phyloP scores from a whole-genome alignment of 225 moss, liverwort and hornwort species.

The Lunularia cruciata region DNA sequence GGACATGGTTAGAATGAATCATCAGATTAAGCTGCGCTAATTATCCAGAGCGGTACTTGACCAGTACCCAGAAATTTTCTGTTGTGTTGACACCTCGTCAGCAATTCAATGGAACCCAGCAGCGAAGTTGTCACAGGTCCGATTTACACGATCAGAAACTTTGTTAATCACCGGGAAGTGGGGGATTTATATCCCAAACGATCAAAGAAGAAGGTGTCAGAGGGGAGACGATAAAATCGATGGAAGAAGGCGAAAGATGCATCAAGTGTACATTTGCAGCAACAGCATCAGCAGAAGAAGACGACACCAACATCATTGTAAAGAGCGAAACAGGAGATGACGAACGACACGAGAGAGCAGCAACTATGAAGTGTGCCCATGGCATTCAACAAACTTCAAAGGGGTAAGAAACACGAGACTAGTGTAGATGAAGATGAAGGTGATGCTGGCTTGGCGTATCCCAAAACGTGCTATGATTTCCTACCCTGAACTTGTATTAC shows the following conservation, averaged over 20 bases:
- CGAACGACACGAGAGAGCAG: background rate
- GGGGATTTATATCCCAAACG: too few relatives aligned
- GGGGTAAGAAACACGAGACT: background rate
- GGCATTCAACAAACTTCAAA: background rate
- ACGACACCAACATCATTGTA: background rate
- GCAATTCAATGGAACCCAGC: constrained; percentile 3
- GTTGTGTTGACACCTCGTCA: constrained; percentile 28
- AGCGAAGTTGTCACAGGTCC: background rate
- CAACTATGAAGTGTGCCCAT: background rate
- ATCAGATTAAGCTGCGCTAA: background rate
- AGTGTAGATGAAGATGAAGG: background rate
- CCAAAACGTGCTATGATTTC: background rate
- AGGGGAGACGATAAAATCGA: background rate
- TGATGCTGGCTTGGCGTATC: background rate
- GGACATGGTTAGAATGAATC: constrained; percentile 36
- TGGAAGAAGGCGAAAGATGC: background rate
- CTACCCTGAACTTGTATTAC: background rate
- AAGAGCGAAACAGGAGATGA: background rate
- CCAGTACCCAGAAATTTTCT: background rate
- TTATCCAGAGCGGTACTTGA: background rate
- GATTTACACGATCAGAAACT: too few relatives aligned
- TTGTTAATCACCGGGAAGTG: too few relatives aligned
- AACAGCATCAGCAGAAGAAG: constrained; percentile 8
- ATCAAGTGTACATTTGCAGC: background rate
- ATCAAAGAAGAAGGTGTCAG: background rate